phyloP scores from a whole-genome alignment of 1,139 yeast genomes.

The Geotrichum phurueaensis region DNA sequence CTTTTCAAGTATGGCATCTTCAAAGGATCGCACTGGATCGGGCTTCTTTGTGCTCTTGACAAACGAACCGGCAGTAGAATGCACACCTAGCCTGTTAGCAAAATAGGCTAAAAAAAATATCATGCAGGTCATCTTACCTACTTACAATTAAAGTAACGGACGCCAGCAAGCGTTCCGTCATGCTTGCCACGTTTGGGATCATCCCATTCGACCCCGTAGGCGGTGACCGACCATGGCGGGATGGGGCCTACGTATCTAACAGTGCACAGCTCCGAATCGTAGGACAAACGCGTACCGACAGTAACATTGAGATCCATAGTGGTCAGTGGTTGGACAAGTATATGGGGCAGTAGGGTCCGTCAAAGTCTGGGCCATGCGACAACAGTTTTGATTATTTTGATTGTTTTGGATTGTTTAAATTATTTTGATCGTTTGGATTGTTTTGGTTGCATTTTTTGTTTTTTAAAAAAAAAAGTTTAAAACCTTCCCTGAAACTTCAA shows the following conservation, averaged over 20 bases:
- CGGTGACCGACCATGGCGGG: conserved; percentile 55
- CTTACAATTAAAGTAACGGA: conserved; percentile 41
- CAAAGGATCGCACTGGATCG: conserved; percentile 36
- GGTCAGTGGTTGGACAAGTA: neutral
- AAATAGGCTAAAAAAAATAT: neutral
- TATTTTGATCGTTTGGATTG: neutral
- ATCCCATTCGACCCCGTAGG: conserved; percentile 89
- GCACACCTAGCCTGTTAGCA: conserved; percentile 8
- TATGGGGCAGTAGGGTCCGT: no score
- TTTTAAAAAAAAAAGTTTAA: neutral
- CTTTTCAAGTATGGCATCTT: conserved; percentile 45
- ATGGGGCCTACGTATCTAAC: conserved; percentile 56
- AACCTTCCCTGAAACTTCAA: neutral
- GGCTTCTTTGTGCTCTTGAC: conserved; percentile 44
- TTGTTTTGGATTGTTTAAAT: no score
- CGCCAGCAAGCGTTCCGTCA: conserved; percentile 45
- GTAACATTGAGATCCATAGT: neutral
- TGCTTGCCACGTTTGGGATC: conserved; percentile 52
- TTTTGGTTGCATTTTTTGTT: neutral
- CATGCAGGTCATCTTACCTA: neutral
- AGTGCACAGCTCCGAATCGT: conserved; percentile 53
- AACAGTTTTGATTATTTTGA: neutral
- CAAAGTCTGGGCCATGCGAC: neutral
- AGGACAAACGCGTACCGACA: conserved; percentile 44
- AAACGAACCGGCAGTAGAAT: conserved; percentile 55